Percentiles rank a stretch among this genome's conserved stretches.
These are phyloP conservation scores for Rhypophila decipiens DNA, from an alignment of 495 filamentous ascomycete species.

Conservation along the genomic window DNA sequence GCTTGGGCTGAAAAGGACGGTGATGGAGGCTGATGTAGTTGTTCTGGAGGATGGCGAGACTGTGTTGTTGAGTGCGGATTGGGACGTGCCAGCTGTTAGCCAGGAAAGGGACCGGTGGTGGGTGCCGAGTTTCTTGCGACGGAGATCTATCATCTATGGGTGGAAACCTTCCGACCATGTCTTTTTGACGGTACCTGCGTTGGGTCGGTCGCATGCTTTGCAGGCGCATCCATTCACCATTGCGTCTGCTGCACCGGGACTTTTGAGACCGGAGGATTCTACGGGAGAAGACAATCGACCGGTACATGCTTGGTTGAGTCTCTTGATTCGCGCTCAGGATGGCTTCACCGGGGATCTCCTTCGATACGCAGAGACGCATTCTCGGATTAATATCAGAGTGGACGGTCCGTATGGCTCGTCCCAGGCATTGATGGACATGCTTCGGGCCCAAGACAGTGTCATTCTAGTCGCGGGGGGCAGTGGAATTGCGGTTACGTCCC, in stretches of 20 bases:
- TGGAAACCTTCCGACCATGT: conserved; percentile 55
- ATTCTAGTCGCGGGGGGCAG: conserved; percentile 57
- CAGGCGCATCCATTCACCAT: conserved; percentile 60
- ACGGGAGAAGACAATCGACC: conserved; percentile 12
- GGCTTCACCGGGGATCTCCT: conserved; percentile 54
- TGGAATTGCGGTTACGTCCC: conserved; percentile 54
- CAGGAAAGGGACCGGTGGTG: neutral
- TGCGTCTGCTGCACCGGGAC: conserved; percentile 38
- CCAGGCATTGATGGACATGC: conserved; percentile 18
- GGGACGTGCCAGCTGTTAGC: conserved; percentile 23
- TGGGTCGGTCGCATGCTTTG: conserved; percentile 29
- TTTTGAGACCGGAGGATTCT: conserved; percentile 15
- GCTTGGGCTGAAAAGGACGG: conserved; percentile 36
- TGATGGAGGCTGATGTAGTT: conserved; percentile 35
- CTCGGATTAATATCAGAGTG: conserved; percentile 30
- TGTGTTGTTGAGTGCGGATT: conserved; percentile 36
- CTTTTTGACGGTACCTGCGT: conserved; percentile 49
- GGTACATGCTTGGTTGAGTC: conserved; percentile 38
- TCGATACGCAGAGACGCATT: conserved; percentile 35
- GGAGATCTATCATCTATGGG: conserved; percentile 37
- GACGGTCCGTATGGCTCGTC: conserved; percentile 57
- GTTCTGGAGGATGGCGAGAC: conserved; percentile 38
- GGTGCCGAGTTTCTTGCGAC: conserved; percentile 8
- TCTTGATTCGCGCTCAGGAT: conserved; percentile 50
- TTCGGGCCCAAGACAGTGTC: conserved; percentile 34